These are phyloP conservation scores for Penicillium riverlandense DNA, from an alignment of 495 filamentous ascomycete species.

Conservation along the genomic window DNA sequence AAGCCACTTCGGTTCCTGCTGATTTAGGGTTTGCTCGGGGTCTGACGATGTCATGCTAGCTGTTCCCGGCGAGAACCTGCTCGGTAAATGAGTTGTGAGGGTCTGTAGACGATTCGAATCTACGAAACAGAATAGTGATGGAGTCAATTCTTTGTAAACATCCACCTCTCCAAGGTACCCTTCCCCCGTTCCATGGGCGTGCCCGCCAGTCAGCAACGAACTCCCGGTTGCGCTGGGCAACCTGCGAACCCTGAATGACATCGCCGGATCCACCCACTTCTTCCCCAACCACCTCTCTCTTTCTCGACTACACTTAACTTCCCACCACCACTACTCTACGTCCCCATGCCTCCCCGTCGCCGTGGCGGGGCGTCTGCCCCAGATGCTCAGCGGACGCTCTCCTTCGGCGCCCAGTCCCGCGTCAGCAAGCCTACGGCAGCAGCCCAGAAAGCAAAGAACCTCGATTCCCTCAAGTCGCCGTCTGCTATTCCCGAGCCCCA, in stretches of 20 bases:
- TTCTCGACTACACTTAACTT: neutral
- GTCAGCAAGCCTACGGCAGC: constrained; percentile 62
- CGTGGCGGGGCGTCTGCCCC: constrained; percentile 40
- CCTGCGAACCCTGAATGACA: neutral
- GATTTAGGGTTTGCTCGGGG: too few species aligned
- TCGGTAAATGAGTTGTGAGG: too few species aligned
- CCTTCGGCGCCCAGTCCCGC: constrained; percentile 60
- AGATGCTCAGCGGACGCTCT: constrained; percentile 61
- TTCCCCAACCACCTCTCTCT: neutral
- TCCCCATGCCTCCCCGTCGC: constrained; percentile 62
- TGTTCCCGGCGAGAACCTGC: too few species aligned
- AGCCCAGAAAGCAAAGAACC: constrained; percentile 43
- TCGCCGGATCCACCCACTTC: constrained; percentile 1
- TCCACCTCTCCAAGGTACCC: too few species aligned
- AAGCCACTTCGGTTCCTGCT: too few species aligned
- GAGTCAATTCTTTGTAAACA: too few species aligned
- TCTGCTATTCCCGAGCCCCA: constrained; percentile 22
- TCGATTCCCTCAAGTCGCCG: constrained; percentile 29
- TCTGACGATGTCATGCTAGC: too few species aligned
- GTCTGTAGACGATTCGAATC: too few species aligned
- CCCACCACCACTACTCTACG: neutral
- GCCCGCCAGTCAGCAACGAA: too few species aligned
- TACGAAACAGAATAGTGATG: too few species aligned
- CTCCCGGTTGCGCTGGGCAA: constrained; percentile 8
- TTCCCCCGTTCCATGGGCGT: too few species aligned